phyloP scores from a whole-genome alignment of 768 basidiomycete species.

The Scleroderma citrinum region DNA sequence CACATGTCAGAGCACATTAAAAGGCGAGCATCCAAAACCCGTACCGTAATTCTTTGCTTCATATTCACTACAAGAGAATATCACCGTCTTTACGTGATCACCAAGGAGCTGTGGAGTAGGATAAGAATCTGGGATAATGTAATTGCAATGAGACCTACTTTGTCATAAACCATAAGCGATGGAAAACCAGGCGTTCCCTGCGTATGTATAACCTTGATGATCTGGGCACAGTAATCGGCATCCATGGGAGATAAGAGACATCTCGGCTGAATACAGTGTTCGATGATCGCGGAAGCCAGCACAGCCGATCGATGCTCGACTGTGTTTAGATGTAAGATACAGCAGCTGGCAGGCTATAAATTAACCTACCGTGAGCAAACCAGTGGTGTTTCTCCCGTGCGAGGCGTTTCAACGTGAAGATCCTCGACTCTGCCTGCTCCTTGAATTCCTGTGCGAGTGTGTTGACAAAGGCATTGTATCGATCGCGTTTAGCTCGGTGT shows the following conservation, averaged over 20 bases:
- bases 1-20: slow-evolving; percentile 1
- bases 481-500: slow-evolving; percentile 59
- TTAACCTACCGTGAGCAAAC: slow-evolving; percentile 58
- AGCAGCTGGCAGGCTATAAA: not conserved
- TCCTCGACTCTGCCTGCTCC: slow-evolving; percentile 65
- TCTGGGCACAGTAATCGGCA: slow-evolving; percentile 88
- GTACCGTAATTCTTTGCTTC: slow-evolving; percentile 92
- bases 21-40: slow-evolving; percentile 9
- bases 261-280: slow-evolving; percentile 91
- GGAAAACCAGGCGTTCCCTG: slow-evolving; percentile 89
- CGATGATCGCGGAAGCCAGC: slow-evolving; percentile 62
- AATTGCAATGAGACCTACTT: slow-evolving; percentile 36
- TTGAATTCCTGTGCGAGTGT: slow-evolving; percentile 65
- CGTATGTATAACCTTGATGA: slow-evolving; percentile 82
- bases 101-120: slow-evolving; percentile 63
- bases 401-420: slow-evolving; percentile 71
- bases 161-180: slow-evolving; percentile 80
- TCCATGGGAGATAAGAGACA: slow-evolving; percentile 94
- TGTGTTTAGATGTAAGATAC: slow-evolving; percentile 6
- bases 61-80: slow-evolving; percentile 93
- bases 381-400: slow-evolving; percentile 75
- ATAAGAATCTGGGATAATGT: not conserved
- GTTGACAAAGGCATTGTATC: slow-evolving; percentile 56
- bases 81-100: slow-evolving; percentile 74
- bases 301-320: slow-evolving; percentile 34